phyloP scores from a whole-genome alignment of 164 flowering plant genomes.

The Sextonia rubra region DNA sequence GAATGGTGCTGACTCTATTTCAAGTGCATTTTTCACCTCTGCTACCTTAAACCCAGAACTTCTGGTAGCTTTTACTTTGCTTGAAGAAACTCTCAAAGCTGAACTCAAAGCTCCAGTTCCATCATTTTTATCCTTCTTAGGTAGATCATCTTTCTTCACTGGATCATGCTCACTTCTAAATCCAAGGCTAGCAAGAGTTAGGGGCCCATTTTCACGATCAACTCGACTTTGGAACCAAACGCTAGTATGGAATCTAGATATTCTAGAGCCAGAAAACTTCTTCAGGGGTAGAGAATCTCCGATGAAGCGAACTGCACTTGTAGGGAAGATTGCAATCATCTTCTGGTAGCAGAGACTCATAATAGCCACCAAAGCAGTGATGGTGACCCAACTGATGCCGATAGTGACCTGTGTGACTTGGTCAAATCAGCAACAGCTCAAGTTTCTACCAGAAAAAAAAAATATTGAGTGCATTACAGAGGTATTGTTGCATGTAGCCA shows the following conservation, averaged over 20 bases:
- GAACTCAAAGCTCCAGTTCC: conserved; percentile 20
- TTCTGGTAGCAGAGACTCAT: conserved; percentile 12
- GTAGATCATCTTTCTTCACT: neutral
- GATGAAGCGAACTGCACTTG: conserved; percentile 42
- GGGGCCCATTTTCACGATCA: conserved; percentile 25
- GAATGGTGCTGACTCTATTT: conserved; percentile 55
- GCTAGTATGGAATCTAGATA: conserved; percentile 26
- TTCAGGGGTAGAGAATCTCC: conserved; percentile 29
- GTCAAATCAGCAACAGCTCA: neutral
- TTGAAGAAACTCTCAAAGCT: conserved; percentile 23
- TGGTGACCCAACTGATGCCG: neutral
- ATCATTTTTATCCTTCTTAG: conserved; percentile 10
- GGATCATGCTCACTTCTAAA: conserved; percentile 20
- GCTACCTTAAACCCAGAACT: conserved; percentile 25
- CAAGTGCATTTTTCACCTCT: conserved; percentile 28
- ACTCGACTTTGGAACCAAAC: conserved; percentile 22
- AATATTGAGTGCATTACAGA: neutral
- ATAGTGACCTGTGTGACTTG: neutral
- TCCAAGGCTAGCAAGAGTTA: conserved; percentile 49
- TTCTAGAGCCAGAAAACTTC: conserved; percentile 27
- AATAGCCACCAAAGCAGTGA: neutral
- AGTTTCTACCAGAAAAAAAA: neutral
- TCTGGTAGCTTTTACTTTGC: conserved; percentile 26
- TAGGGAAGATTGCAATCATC: conserved; percentile 44
- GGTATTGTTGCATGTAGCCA: too few relatives aligned